phyloP scores from a whole-genome alignment of 768 basidiomycete species.

The Fibroporia radiculosa region DNA sequence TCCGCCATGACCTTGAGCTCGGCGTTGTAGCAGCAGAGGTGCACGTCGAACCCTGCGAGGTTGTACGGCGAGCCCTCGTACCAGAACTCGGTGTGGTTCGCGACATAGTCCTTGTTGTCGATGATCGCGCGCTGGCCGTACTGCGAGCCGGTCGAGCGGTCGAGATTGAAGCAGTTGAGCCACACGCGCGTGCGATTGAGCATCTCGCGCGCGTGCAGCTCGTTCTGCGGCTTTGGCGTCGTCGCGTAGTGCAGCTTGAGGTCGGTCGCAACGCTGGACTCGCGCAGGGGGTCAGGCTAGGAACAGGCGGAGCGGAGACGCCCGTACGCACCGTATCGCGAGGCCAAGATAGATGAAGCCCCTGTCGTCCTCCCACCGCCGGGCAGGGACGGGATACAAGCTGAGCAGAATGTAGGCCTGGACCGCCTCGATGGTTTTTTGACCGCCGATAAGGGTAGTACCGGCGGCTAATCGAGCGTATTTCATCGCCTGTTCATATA shows the following conservation, averaged over 20 bases:
- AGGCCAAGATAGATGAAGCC: conserved; percentile 87
- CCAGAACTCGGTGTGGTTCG: conserved; percentile 62
- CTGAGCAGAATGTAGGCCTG: conserved; percentile 78
- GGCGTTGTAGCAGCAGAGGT: conserved; percentile 69
- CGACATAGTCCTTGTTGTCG: conserved; percentile 67
- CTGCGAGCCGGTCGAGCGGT: conserved; percentile 81
- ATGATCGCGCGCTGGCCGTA: conserved; percentile 87
- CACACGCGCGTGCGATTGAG: conserved; percentile 86
- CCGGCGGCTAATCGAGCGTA: conserved; percentile 74
- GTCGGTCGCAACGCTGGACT: conserved; percentile 75
- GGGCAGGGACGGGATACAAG: conserved; percentile 67
- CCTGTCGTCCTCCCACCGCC: conserved; percentile 84
- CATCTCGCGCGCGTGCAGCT: conserved; percentile 77
- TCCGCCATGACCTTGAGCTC: conserved; percentile 57
- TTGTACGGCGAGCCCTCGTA: conserved; percentile 64
- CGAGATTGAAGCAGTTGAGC: conserved; percentile 87
- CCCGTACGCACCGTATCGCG: conserved; percentile 67
- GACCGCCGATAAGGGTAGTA: conserved; percentile 64
- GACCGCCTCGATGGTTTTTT: conserved; percentile 77
- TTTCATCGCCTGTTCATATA: conserved; percentile 67
- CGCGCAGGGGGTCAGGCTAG: neutral
- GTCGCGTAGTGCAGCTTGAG: conserved; percentile 72
- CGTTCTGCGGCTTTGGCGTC: conserved; percentile 66
- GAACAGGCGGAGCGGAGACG: too few species aligned
- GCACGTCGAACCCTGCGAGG: conserved; percentile 70